Conservation (phyloP, 495 filamentous ascomycete genomes). For the Aspergillus sclerotioniger region DNA sequence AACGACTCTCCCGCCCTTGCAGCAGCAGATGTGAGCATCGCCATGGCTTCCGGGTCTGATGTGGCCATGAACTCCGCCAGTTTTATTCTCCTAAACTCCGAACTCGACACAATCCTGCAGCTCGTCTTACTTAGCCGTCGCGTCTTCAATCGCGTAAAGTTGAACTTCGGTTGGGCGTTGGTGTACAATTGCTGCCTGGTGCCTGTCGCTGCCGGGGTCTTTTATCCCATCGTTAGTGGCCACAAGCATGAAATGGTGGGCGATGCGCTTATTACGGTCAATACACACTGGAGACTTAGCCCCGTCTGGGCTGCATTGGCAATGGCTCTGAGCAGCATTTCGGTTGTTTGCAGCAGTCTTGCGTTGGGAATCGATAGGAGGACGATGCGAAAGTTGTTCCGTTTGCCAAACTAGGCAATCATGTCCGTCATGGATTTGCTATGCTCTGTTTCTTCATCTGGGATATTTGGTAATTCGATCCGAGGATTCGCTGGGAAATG, state of each 20-base stretch:
- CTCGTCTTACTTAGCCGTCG: conserved; percentile 66
- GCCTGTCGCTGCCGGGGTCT: conserved; percentile 79
- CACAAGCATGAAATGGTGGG: conserved; percentile 40
- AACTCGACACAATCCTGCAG: conserved; percentile 67
- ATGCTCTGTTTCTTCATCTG: no score
- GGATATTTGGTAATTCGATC: no score
- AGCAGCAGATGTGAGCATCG: conserved; percentile 77
- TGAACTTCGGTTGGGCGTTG: conserved; percentile 90
- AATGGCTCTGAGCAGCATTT: conserved; percentile 84
- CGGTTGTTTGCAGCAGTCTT: conserved; percentile 72
- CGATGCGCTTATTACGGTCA: conserved; percentile 28
- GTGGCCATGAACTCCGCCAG: conserved; percentile 78
- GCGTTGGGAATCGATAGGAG: conserved; percentile 52
- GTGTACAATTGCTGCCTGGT: conserved; percentile 77
- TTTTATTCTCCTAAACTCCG: conserved; percentile 79
- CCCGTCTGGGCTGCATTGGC: conserved; percentile 85
- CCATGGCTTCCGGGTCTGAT: conserved; percentile 80
- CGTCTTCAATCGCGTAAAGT: conserved; percentile 75
- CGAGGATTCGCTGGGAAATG: no score
- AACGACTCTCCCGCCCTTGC: conserved; percentile 85
- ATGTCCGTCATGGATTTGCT: neutral
- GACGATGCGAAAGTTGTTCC: conserved; percentile 24
- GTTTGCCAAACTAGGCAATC: conserved; percentile 7
- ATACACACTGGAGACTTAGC: conserved; percentile 55
- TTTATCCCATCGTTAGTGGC: conserved; percentile 64